phyloP scores from a whole-genome alignment of 73 alveolate genomes.

The Blepharisma japonicum region DNA sequence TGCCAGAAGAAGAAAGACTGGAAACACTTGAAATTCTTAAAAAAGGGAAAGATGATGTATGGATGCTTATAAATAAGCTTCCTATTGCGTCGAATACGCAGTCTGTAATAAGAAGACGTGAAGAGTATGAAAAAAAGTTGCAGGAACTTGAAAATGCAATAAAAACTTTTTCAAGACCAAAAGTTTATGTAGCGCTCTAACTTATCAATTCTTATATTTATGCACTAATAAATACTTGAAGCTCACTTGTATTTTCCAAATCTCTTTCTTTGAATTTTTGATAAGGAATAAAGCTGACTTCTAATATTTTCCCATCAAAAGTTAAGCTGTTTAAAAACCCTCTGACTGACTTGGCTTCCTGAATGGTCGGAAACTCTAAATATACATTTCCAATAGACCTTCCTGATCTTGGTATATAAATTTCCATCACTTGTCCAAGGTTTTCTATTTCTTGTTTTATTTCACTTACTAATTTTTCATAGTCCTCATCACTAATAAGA shows the following conservation, averaged over 20 bases:
- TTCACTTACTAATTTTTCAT: slow-evolving; percentile 37
- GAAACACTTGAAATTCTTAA: slow-evolving; percentile 65
- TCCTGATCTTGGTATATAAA: slow-evolving; percentile 31
- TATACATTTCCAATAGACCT: slow-evolving; percentile 27
- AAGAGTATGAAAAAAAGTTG: slow-evolving; percentile 74
- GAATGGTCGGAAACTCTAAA: slow-evolving; percentile 20
- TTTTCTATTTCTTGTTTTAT: slow-evolving; percentile 33
- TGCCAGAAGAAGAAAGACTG: slow-evolving; percentile 82
- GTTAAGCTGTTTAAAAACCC: not conserved
- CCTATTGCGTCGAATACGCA: slow-evolving; percentile 74
- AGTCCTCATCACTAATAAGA: slow-evolving; percentile 16
- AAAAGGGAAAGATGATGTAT: slow-evolving; percentile 67
- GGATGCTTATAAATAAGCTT: slow-evolving; percentile 52
- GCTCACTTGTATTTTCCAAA: not conserved
- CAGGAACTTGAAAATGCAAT: slow-evolving; percentile 81
- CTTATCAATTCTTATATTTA: not conserved
- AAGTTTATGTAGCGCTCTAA: slow-evolving; percentile 62
- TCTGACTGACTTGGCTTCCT: slow-evolving; percentile 29
- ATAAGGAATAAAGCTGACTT: not conserved
- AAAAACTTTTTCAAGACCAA: slow-evolving; percentile 74
- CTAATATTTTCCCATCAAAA: not conserved
- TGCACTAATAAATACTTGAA: slow-evolving; percentile 13
- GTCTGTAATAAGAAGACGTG: slow-evolving; percentile 59
- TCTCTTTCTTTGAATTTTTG: slow-evolving; percentile 25
- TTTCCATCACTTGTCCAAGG: slow-evolving; percentile 31